Evolutionary conservation across 768 basidiomycete genomes (phyloP), one percentile per base, ranked within the genome.

Genomic region (Pulveroboletus frians): DNA sequence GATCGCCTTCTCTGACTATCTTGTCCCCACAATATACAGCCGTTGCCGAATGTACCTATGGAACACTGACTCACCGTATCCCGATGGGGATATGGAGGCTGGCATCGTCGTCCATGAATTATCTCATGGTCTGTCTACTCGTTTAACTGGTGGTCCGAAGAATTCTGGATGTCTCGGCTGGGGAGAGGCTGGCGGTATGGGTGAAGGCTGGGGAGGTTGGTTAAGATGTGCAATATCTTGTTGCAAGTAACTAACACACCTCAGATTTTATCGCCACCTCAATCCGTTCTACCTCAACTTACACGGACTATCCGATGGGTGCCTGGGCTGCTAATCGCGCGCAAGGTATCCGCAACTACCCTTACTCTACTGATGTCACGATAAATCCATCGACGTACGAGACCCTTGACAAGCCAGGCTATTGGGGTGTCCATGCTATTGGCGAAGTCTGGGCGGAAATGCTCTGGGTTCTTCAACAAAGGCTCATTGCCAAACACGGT

Each of bases 181-280:
- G 85, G 94, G 95, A 44, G 93, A 98, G 72, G 77, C 84, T 23
- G 95, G 95, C 34, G 95, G 93, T 21, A 97, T 97, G 94, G 94
- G 94, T 56, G 92, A 96, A 70, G 93, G 93, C 13, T 96, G 93
- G 93, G 93, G 93, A 54, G 84, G 81, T 78, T 48, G 39, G 72
- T 68, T 20, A 3, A 14, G 0, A 7, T 5, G 4, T 18, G 11
- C 47, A 0, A 37, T 9, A 3, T 9, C 11, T 21, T 42, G 5
- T 9, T 49, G 5, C 43, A 39, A 5, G 14, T 20, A 26, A 37
- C 43, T 47, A 9, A 59, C 17, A 1, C 36, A 3, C 20, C 9
- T 27, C 41, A 75, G 89, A 93, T 59, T 92, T 85, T 72, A 71
- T 96, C 43, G 94, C 92, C 5, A 97, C 93, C 0, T 81, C 81